Percentiles rank a stretch among this genome's conserved stretches.
These are phyloP conservation scores for Colletotrichum filicis DNA, from an alignment of 2,329 filamentous ascomycete species.

Conservation along the genomic window DNA sequence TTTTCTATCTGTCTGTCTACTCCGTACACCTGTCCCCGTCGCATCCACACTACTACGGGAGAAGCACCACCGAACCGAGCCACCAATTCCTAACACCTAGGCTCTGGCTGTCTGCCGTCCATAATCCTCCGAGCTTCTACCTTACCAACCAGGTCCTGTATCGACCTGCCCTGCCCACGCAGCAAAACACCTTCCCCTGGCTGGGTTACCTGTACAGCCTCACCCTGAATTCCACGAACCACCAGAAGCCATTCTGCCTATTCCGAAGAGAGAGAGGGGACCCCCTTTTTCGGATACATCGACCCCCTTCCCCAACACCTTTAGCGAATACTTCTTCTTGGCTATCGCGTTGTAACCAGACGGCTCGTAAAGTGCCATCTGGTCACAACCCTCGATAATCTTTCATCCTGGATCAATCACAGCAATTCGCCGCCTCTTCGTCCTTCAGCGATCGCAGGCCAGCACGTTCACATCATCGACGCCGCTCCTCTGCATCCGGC, in stretches of 20 bases:
- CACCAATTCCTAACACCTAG: conserved; percentile 11
- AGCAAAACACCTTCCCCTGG: conserved; percentile 5
- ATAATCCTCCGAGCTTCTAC: not conserved
- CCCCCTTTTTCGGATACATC: conserved; percentile 33
- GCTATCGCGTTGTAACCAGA: conserved; percentile 34
- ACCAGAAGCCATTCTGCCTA: conserved; percentile 8
- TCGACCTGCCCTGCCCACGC: not conserved
- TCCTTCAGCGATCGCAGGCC: conserved; percentile 42
- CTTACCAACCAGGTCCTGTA: not conserved
- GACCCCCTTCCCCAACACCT: conserved; percentile 24
- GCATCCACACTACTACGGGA: conserved; percentile 3
- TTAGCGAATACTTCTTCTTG: conserved; percentile 29
- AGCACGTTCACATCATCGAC: conserved; percentile 43
- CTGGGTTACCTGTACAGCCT: conserved; percentile 25
- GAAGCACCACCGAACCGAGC: not conserved
- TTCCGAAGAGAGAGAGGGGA: conserved; percentile 11
- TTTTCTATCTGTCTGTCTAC: conserved; percentile 9
- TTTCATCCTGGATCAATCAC: conserved; percentile 37
- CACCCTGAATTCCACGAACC: conserved; percentile 5
- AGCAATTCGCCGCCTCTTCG: conserved; percentile 35
- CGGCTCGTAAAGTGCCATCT: conserved; percentile 36
- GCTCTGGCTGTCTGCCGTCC: not conserved
- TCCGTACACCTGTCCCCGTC: conserved; percentile 11
- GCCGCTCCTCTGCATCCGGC: conserved; percentile 43
- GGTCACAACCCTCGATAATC: conserved; percentile 35